Percentiles rank a stretch among this genome's conserved stretches.
phyloP scores from a whole-genome alignment of 805 yeast species.

The Candida golubevii region DNA sequence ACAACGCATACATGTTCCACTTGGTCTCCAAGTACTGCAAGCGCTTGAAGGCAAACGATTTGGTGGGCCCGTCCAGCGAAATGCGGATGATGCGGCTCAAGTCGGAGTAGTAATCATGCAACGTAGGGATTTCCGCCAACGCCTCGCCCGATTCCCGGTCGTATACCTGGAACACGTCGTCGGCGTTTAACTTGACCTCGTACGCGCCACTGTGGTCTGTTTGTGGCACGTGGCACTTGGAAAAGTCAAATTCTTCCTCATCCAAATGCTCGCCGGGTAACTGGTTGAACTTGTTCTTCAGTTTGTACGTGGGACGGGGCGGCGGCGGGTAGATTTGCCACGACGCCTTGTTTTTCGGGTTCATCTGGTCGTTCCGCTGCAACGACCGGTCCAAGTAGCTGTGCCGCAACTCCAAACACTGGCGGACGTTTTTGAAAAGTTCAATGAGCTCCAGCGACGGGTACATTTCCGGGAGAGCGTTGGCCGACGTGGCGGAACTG shows the following conservation, averaged over 20 bases:
- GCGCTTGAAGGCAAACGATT: constrained; percentile 92
- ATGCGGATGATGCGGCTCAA: constrained; percentile 66
- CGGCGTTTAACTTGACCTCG: constrained; percentile 47
- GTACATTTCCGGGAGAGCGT: constrained; percentile 42
- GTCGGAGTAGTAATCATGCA: constrained; percentile 82
- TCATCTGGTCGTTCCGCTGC: constrained; percentile 63
- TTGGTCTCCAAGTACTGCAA: constrained; percentile 92
- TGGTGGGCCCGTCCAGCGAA: constrained; percentile 93
- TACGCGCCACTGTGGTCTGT: constrained; percentile 28
- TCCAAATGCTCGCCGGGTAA: constrained; percentile 30
- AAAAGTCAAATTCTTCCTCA: constrained; percentile 59
- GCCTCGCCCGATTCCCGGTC: constrained; percentile 29
- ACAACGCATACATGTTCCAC: constrained; percentile 84
- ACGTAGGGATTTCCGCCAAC: constrained; percentile 66
- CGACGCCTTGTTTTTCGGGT: constrained; percentile 71
- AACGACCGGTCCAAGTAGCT: constrained; percentile 68
- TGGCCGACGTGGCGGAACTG: constrained; percentile 9
- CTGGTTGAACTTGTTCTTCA: constrained; percentile 51
- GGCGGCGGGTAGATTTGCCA: constrained; percentile 93
- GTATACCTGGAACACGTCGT: constrained; percentile 68
- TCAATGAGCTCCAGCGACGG: constrained; percentile 68
- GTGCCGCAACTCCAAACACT: constrained; percentile 69
- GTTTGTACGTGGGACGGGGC: constrained; percentile 79
- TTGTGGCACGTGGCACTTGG: constrained; percentile 53
- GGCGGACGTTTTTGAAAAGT: constrained; percentile 56